Percentiles rank a stretch among this genome's conserved stretches.
Evolutionary conservation across 441 rosid species (phyloP).

Genomic region (Populus hybrid): DNA sequence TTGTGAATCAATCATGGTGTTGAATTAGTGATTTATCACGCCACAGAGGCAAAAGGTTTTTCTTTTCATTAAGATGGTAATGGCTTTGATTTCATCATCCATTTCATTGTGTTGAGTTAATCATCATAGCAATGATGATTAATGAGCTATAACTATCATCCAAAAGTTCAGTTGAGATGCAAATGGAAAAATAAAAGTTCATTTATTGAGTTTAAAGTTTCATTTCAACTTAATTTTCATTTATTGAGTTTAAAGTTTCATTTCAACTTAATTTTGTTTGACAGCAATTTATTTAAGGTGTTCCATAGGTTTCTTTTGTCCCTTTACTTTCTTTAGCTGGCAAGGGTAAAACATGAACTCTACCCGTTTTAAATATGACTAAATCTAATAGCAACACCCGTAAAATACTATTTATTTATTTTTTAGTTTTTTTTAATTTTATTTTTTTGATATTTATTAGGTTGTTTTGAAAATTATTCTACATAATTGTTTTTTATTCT

Average conservation of each 20-base stretch:
- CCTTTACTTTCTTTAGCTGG: neutral
- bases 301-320: no score
- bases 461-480: no score
- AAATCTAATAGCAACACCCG: neutral
- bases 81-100: neutral
- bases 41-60: neutral
- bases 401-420: neutral
- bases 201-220: neutral
- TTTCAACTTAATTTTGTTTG: neutral
- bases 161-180: neutral
- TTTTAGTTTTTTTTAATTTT: no score
- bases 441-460: no score
- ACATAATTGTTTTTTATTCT: no score
- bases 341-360: neutral
- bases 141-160: neutral
- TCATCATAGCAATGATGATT: conserved; percentile 4
- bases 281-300: neutral
- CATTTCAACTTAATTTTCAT: no score
- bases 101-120: neutral
- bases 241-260: no score
- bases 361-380: neutral
- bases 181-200: neutral
- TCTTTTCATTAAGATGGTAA: neutral
- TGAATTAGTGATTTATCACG: neutral
- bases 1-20: neutral